Evolutionary conservation across 2,329 filamentous ascomycete species (phyloP).

Genomic region (Dothistroma pini): DNA sequence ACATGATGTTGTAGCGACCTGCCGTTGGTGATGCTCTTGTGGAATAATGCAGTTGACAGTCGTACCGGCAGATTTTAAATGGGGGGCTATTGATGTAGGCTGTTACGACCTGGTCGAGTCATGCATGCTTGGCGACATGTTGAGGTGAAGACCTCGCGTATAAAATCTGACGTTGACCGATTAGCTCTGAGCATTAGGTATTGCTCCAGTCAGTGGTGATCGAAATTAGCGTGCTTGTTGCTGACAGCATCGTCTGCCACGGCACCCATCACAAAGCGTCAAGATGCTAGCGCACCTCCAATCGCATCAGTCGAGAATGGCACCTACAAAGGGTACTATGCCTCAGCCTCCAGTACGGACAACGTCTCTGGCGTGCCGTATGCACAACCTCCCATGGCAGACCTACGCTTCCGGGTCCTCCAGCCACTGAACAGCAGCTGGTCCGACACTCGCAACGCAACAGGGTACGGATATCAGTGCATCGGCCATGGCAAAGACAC

Average conservation of each 20-base stretch:
- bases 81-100: too few species aligned
- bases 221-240: neutral
- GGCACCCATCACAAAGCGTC: neutral
- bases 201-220: neutral
- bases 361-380: slow-evolving; percentile 56
- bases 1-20: neutral
- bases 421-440: slow-evolving; percentile 48
- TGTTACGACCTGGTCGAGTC: too few species aligned
- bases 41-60: too few species aligned
- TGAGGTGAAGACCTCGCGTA: too few species aligned
- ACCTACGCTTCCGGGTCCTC: slow-evolving; percentile 52
- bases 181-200: neutral
- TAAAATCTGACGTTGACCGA: neutral
- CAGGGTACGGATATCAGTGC: slow-evolving; percentile 46
- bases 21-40: neutral
- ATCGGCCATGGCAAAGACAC: slow-evolving; percentile 47
- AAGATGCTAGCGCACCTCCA: slow-evolving; percentile 3
- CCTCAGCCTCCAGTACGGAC: slow-evolving; percentile 46
- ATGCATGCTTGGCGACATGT: too few species aligned
- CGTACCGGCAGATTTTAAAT: neutral
- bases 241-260: neutral
- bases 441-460: slow-evolving; percentile 42
- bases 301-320: slow-evolving; percentile 43
- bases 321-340: slow-evolving; percentile 46
- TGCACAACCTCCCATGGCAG: slow-evolving; percentile 49